Evolutionary conservation across 2,329 filamentous ascomycete genomes (phyloP).

Genomic region (Talaromyces sp.): DNA sequence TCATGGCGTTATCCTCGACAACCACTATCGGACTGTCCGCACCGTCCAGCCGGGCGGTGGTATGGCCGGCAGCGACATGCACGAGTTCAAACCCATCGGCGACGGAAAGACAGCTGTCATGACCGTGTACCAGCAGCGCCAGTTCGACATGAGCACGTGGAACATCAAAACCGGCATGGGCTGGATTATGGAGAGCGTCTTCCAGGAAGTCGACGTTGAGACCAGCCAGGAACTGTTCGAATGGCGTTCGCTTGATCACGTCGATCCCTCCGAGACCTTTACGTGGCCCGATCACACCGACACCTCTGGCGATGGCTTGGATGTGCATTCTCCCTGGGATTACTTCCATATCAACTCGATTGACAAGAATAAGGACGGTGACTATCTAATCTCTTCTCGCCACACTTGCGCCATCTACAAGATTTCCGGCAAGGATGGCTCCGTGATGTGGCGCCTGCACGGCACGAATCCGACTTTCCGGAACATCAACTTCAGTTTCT

Average conservation of each 20-base stretch:
- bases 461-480: slow-evolving; percentile 31
- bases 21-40: slow-evolving; percentile 43
- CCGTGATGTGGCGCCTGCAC: slow-evolving; percentile 33
- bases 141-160: slow-evolving; percentile 43
- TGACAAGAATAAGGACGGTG: slow-evolving; percentile 35
- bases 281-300: slow-evolving; percentile 40
- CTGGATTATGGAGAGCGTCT: slow-evolving; percentile 48
- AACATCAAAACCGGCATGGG: slow-evolving; percentile 40
- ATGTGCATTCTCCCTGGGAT: slow-evolving; percentile 40
- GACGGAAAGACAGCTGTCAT: slow-evolving; percentile 37
- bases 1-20: slow-evolving; percentile 49
- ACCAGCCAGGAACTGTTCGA: slow-evolving; percentile 44
- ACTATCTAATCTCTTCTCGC: slow-evolving; percentile 37
- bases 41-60: slow-evolving; percentile 38
- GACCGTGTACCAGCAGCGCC: slow-evolving; percentile 37
- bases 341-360: slow-evolving; percentile 41
- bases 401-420: slow-evolving; percentile 37
- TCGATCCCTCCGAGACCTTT: slow-evolving; percentile 43
- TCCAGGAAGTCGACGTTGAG: slow-evolving; percentile 49
- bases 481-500: slow-evolving; percentile 36
- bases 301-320: slow-evolving; percentile 43
- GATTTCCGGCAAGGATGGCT: slow-evolving; percentile 33
- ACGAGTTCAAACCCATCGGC: slow-evolving; percentile 46
- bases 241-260: slow-evolving; percentile 46
- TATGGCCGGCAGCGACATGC: slow-evolving; percentile 45